Base-by-base conservation (phyloP, 1,139 yeast genomes). In the Diutina ranongensis region DNA sequence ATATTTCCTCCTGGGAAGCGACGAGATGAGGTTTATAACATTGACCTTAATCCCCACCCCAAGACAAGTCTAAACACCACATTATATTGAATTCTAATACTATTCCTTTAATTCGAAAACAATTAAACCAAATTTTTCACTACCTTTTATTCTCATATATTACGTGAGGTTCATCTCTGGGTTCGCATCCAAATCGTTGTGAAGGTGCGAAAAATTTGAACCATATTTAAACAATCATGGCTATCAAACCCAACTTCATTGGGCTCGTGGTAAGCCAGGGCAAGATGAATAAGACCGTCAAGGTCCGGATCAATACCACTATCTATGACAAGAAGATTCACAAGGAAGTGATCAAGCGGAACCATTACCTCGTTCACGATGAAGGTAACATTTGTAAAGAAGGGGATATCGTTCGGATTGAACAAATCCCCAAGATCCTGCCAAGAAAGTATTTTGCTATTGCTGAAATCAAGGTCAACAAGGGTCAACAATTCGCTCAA, bases 251-350 rank as follows among this genome's bases (percentile, higher is more conserved):
- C 57, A 87, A 86, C 61, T 86, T 89, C 59, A 71, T 87, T 47
- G 98, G 98, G 46, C 80, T 87, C 62, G 97, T 92, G 55, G 80
- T 87, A 36, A 86, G 97, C 48, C 97, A 88, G 61, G 97, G 97
- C 44, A 87, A 87, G 62, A 89, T 89, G 97, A 74, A 76, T 64
- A 92, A 92, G 71, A 89, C 97, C 52, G 89, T 92, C 53, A 89
- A 88, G 68, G 97, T 92, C 50, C 77, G 96, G 50, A 92, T 92
- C 41, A 84, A 83, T 60, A 77, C 76, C 41, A 79, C 75, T 56
- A 70, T 74, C 36, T 84, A 80, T 66, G 83, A 85, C 61, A 74
- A 74, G 52, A 68, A 72, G 51, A 78, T 86, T 54, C 84, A 84
- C 61, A 84, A 84, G 64, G 88, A 86, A 55, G 74, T 85, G 51